These are phyloP conservation scores for Backusella liffmaniae DNA, from an alignment of 192 early-diverging fungal species.

Conservation along the genomic window DNA sequence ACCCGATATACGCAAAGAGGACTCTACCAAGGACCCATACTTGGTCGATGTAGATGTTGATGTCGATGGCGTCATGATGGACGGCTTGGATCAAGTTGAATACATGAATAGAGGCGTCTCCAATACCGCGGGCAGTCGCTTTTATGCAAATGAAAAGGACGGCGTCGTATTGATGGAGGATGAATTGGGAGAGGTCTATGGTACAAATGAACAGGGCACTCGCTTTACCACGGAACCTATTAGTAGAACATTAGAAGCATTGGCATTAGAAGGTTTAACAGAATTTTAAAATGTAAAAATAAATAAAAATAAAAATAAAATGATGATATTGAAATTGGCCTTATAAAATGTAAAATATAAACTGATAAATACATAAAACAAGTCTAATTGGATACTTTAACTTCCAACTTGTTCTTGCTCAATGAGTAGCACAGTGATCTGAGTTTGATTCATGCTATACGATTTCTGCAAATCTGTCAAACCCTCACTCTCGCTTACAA, in stretches of 20 bases:
- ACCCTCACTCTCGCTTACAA: neutral
- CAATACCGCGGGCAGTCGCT: neutral
- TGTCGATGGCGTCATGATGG: slow-evolving; percentile 34
- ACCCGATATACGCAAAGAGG: neutral
- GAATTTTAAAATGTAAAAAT: slow-evolving; percentile 2
- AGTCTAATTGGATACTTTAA: no score
- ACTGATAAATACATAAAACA: no score
- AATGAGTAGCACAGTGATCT: no score
- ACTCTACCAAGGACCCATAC: slow-evolving; percentile 18
- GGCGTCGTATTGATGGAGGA: slow-evolving; percentile 13
- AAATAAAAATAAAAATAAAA: neutral
- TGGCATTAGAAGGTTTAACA: slow-evolving; percentile 45
- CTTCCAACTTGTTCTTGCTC: no score
- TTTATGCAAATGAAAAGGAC: slow-evolving; percentile 22
- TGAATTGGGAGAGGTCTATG: slow-evolving; percentile 22
- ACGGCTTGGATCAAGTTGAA: slow-evolving; percentile 27
- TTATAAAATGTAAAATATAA: no score
- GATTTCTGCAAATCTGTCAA: neutral
- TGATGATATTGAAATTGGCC: neutral
- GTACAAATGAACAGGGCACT: slow-evolving; percentile 11
- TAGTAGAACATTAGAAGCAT: slow-evolving; percentile 38
- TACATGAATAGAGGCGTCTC: slow-evolving; percentile 14
- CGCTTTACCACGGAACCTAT: slow-evolving; percentile 24
- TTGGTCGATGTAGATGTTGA: slow-evolving; percentile 33
- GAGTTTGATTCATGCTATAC: no score